phyloP scores from a whole-genome alignment of 192 early-diverging fungal species.

The Backusella morwellensis region DNA sequence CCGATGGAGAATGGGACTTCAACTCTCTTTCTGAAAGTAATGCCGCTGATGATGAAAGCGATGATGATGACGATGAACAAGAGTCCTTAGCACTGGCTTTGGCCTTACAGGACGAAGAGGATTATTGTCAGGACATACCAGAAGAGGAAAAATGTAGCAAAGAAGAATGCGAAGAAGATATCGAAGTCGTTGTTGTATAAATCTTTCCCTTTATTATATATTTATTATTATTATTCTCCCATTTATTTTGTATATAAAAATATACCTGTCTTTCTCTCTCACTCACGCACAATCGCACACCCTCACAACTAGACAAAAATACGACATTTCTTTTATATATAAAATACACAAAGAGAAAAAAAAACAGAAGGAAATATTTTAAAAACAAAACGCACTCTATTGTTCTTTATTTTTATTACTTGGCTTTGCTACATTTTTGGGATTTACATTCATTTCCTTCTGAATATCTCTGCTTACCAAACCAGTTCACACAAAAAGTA shows the following conservation, averaged over 20 bases:
- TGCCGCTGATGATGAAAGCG: background rate
- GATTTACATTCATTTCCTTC: background rate
- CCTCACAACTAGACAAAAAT: background rate
- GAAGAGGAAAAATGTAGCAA: slow-evolving; percentile 19
- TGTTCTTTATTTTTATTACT: background rate
- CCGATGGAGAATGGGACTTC: slow-evolving; percentile 26
- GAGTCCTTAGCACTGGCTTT: slow-evolving; percentile 28
- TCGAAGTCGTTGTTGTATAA: slow-evolving; percentile 12
- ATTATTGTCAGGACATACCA: slow-evolving; percentile 18
- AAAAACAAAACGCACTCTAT: background rate
- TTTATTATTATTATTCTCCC: background rate
- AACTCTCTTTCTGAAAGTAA: background rate
- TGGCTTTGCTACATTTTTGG: no score
- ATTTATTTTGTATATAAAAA: slow-evolving; percentile 1
- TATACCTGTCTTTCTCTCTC: background rate
- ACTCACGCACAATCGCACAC: background rate
- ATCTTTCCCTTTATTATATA: background rate
- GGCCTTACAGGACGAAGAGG: slow-evolving; percentile 25
- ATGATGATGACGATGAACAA: slow-evolving; percentile 24
- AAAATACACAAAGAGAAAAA: background rate
- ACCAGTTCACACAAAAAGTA: background rate
- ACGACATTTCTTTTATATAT: background rate
- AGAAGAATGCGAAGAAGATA: slow-evolving; percentile 14
- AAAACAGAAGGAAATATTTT: background rate
- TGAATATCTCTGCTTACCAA: background rate